Evolutionary conservation across 352 stramenopile genomes (phyloP).

Genomic region (Salisapilia sapeloensis): DNA sequence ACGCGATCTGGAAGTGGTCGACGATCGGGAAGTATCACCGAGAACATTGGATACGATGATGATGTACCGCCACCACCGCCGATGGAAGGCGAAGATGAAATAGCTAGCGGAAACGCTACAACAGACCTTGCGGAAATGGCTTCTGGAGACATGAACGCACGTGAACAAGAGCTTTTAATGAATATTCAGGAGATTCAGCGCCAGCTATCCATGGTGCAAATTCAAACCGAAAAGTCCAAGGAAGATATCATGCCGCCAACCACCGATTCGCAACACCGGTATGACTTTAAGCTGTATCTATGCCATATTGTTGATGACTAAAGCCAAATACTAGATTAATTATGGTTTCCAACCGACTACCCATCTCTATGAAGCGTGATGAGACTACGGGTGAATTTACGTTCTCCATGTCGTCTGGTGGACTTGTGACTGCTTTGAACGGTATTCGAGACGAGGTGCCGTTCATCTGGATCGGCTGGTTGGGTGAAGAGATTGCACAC

Average conservation of each 20-base stretch:
- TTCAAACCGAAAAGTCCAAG: conserved; percentile 59
- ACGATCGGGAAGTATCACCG: no score
- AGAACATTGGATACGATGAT: no score
- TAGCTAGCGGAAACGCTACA: no score
- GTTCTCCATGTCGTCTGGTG: conserved; percentile 79
- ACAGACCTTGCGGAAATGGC: no score
- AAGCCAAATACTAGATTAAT: no score
- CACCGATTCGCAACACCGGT: conserved; percentile 34
- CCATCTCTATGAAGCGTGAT: conserved; percentile 81
- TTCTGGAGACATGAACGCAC: conserved; percentile 71
- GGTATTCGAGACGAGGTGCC: conserved; percentile 76
- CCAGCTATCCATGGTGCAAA: conserved; percentile 77
- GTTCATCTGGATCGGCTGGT: conserved; percentile 86
- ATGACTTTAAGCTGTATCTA: no score
- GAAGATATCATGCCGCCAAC: conserved; percentile 52
- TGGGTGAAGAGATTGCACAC: conserved; percentile 75
- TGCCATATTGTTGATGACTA: no score
- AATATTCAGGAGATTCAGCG: conserved; percentile 86
- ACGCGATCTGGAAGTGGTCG: no score
- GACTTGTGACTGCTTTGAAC: conserved; percentile 79
- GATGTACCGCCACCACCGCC: no score
- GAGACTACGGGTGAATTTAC: conserved; percentile 70
- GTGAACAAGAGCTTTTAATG: conserved; percentile 77
- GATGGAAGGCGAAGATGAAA: no score
- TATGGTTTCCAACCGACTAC: conserved; percentile 83